These are phyloP conservation scores for Capronia americana DNA, from an alignment of 2,329 filamentous ascomycete species.

Conservation along the genomic window DNA sequence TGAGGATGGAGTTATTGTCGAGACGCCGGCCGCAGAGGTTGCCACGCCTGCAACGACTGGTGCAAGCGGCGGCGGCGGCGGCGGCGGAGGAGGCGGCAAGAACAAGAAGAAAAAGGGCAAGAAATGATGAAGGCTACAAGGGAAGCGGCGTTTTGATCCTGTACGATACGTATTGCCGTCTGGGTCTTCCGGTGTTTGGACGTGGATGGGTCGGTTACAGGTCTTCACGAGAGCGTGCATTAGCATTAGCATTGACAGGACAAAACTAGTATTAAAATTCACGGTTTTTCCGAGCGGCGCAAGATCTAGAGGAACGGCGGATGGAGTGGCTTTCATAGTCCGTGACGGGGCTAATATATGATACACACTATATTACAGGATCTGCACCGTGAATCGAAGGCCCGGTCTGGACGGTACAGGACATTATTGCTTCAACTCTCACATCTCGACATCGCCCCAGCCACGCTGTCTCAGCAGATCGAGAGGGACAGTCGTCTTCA, in stretches of 20 bases:
- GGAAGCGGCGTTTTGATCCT: conserved; percentile 6
- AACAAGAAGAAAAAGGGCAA: conserved; percentile 57
- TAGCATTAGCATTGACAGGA: background rate
- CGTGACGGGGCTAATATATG: background rate
- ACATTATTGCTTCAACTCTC: background rate
- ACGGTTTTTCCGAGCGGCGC: background rate
- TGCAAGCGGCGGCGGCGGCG: conserved; percentile 33
- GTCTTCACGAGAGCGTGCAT: conserved; percentile 2
- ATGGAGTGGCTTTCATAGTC: background rate
- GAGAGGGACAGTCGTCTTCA: conserved; percentile 40
- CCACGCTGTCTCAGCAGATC: conserved; percentile 28
- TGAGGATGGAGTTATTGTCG: conserved; percentile 80
- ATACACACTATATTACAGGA: background rate
- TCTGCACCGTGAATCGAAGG: background rate
- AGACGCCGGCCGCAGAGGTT: conserved; percentile 55
- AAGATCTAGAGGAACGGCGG: background rate
- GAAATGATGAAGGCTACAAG: conserved; percentile 46
- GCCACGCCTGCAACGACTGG: background rate
- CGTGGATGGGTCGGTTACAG: background rate
- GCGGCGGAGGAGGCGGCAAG: conserved; percentile 43
- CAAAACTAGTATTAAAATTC: background rate
- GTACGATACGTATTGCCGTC: conserved; percentile 4
- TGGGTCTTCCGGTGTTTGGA: background rate
- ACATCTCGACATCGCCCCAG: conserved; percentile 27
- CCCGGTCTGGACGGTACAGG: too few species aligned